Percentiles rank a stretch among this genome's conserved stretches.
Conservation (phyloP, 202 grass and related monocot genomes). For the Hordeum pubiflorum region DNA sequence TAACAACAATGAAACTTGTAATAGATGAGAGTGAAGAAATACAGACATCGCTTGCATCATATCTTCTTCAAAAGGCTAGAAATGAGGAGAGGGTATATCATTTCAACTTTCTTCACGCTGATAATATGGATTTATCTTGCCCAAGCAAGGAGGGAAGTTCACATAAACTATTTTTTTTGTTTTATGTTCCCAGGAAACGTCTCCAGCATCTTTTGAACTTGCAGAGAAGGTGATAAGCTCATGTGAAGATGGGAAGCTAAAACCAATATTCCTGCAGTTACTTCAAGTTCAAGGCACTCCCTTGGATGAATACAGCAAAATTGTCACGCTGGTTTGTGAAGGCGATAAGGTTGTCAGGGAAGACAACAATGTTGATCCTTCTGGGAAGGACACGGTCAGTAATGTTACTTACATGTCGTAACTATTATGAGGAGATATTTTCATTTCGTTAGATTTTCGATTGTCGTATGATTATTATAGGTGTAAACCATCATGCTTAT, state of each 20-base stretch:
- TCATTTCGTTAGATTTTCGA: slow-evolving; percentile 3
- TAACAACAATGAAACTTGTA: slow-evolving; percentile 81
- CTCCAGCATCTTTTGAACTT: slow-evolving; percentile 54
- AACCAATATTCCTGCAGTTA: slow-evolving; percentile 52
- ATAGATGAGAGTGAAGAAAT: slow-evolving; percentile 93
- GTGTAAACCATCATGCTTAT: not conserved
- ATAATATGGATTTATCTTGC: not conserved
- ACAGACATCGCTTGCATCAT: slow-evolving; percentile 41
- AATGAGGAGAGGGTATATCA: slow-evolving; percentile 50
- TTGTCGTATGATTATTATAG: not conserved
- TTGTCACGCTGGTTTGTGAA: slow-evolving; percentile 55
- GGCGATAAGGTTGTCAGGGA: slow-evolving; percentile 40
- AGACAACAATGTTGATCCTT: slow-evolving; percentile 45
- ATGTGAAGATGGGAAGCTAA: slow-evolving; percentile 62
- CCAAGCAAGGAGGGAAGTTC: not conserved
- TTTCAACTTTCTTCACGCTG: not conserved
- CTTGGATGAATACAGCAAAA: slow-evolving; percentile 49
- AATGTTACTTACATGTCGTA: slow-evolving; percentile 17
- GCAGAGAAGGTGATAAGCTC: slow-evolving; percentile 67
- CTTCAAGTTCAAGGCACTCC: slow-evolving; percentile 43
- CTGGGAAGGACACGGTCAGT: slow-evolving; percentile 51
- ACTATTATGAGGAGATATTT: not conserved
- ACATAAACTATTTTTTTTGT: not conserved
- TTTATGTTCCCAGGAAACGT: slow-evolving; percentile 50
- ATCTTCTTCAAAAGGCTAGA: slow-evolving; percentile 61